These are phyloP conservation scores for Ceriops zippeliana DNA, from an alignment of 345 rosid species.

Conservation along the genomic window DNA sequence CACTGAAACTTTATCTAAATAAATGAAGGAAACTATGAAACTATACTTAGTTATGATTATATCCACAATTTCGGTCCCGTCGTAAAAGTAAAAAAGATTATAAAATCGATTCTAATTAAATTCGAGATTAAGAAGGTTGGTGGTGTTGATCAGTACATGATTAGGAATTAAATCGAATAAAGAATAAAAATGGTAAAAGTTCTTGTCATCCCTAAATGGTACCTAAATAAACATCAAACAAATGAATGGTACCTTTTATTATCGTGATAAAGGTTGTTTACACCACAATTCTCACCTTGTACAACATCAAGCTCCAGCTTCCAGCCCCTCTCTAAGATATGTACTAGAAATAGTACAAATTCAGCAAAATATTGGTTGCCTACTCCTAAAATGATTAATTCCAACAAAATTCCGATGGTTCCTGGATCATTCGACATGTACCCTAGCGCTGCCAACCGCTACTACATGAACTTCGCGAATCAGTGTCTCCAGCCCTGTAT, in stretches of 20 bases:
- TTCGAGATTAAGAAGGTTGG: too few relatives aligned
- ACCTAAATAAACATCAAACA: too few relatives aligned
- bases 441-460: conserved; percentile 16
- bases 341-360: conserved; percentile 13
- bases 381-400: conserved; percentile 5
- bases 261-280: conserved; percentile 12
- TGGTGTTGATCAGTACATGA: too few relatives aligned
- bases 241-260: background rate
- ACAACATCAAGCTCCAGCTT: conserved; percentile 22
- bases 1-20: too few relatives aligned
- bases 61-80: too few relatives aligned
- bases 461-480: conserved; percentile 21
- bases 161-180: too few relatives aligned
- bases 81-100: too few relatives aligned
- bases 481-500: conserved; percentile 11
- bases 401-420: conserved; percentile 12
- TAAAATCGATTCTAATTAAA: too few relatives aligned
- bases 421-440: conserved; percentile 18
- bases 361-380: background rate
- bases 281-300: conserved; percentile 17
- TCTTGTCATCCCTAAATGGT: too few relatives aligned
- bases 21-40: too few relatives aligned
- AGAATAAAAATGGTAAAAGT: too few relatives aligned
- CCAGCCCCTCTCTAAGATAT: conserved; percentile 9
- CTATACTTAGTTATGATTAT: too few relatives aligned